Conservation (phyloP, 371 early-diverging fungal species). For the Mortierella sp. region DNA sequence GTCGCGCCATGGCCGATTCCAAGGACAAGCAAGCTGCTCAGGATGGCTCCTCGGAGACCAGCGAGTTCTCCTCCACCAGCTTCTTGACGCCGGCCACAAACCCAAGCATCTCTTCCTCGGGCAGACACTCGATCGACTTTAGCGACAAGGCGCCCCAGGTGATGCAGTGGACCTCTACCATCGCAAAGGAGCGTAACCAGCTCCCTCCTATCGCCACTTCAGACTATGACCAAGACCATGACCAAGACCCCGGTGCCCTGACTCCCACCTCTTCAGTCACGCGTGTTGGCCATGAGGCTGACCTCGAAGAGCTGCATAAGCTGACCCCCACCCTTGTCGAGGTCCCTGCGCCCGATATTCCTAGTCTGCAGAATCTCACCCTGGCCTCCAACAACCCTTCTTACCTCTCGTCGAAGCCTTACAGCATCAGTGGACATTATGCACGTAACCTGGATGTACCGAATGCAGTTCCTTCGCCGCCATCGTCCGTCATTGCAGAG, state of each 20-base stretch:
- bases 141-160: slow-evolving; percentile 48
- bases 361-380: slow-evolving; percentile 21
- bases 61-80: slow-evolving; percentile 32
- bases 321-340: slow-evolving; percentile 42
- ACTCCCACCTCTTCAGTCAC: slow-evolving; percentile 27
- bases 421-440: slow-evolving; percentile 34
- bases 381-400: slow-evolving; percentile 31
- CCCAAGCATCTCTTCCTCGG: slow-evolving; percentile 15
- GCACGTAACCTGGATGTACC: slow-evolving; percentile 30
- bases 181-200: slow-evolving; percentile 21
- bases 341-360: slow-evolving; percentile 45
- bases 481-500: slow-evolving; percentile 49
- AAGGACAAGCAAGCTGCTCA: slow-evolving; percentile 6
- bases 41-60: not conserved
- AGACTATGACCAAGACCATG: slow-evolving; percentile 1
- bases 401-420: slow-evolving; percentile 40
- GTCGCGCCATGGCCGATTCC: slow-evolving; percentile 17
- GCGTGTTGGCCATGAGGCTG: slow-evolving; percentile 19
- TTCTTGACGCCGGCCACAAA: slow-evolving; percentile 47
- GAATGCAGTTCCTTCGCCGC: slow-evolving; percentile 37
- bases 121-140: slow-evolving; percentile 47
- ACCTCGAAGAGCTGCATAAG: slow-evolving; percentile 41
- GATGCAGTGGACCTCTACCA: slow-evolving; percentile 48
- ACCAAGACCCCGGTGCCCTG: slow-evolving; percentile 15
- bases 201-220: slow-evolving; percentile 29